Evolutionary conservation across 2,329 filamentous ascomycete genomes (phyloP).

Genomic region (Curvularia sp.): DNA sequence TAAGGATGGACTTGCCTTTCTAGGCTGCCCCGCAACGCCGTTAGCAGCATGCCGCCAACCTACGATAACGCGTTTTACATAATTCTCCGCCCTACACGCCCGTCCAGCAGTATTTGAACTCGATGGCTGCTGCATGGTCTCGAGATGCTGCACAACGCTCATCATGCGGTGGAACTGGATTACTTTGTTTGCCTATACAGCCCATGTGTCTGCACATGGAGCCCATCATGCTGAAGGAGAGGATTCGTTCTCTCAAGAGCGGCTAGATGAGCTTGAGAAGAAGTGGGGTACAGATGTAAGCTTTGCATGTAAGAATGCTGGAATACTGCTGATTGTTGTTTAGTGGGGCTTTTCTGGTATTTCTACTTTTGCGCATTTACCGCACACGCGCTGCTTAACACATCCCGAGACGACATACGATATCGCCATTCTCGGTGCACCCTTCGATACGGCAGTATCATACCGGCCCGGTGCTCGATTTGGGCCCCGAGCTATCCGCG

Average conservation of each 20-base stretch:
- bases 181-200: constrained; percentile 24
- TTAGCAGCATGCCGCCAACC: constrained; percentile 23
- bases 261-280: constrained; percentile 44
- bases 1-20: constrained; percentile 31
- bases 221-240: constrained; percentile 37
- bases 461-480: constrained; percentile 67
- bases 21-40: constrained; percentile 31
- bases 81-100: constrained; percentile 33
- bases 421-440: constrained; percentile 59
- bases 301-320: background rate
- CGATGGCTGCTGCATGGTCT: background rate
- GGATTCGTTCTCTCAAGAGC: constrained; percentile 37
- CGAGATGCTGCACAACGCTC: background rate
- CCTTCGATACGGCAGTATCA: constrained; percentile 59
- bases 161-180: constrained; percentile 32
- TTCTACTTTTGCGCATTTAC: constrained; percentile 60
- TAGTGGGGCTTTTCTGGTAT: constrained; percentile 76
- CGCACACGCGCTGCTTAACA: constrained; percentile 58
- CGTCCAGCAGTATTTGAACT: constrained; percentile 10
- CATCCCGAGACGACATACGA: constrained; percentile 55
- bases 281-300: constrained; percentile 55
- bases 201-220: constrained; percentile 35
- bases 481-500: constrained; percentile 85
- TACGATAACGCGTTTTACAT: constrained; percentile 43
- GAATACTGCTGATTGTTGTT: constrained; percentile 17